Conservation (phyloP, 78 protist genomes). For the Pigoraptor vietnamica region DNA sequence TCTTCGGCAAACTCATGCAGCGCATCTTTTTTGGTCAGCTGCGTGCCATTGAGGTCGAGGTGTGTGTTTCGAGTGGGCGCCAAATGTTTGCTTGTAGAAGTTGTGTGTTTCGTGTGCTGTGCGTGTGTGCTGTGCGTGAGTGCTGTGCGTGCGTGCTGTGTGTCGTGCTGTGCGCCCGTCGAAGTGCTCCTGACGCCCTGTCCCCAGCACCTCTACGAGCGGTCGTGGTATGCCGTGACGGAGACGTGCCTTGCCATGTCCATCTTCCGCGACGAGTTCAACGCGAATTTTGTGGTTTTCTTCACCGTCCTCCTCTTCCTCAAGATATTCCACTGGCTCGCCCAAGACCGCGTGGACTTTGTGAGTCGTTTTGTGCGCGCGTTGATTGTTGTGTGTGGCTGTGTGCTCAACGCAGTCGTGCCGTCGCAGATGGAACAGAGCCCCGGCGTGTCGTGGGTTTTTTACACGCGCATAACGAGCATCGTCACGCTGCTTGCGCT, state of each 20-base stretch:
- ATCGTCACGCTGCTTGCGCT: constrained; percentile 19
- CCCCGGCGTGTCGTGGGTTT: constrained; percentile 28
- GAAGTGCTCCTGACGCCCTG: background rate
- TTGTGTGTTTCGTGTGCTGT: no score
- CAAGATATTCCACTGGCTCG: constrained; percentile 83
- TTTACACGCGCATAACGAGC: constrained; percentile 43
- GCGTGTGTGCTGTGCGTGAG: background rate
- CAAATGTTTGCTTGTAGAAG: background rate
- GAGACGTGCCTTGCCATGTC: constrained; percentile 87
- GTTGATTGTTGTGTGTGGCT: background rate
- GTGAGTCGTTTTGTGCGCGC: constrained; percentile 26
- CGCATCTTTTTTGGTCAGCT: constrained; percentile 20
- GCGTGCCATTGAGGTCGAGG: constrained; percentile 27
- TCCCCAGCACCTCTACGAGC: constrained; percentile 23
- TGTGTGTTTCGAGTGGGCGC: background rate
- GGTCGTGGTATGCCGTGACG: constrained; percentile 65
- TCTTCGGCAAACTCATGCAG: background rate
- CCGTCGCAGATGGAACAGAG: constrained; percentile 70
- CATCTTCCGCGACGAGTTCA: constrained; percentile 81
- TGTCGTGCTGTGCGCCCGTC: no score
- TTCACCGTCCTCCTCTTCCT: constrained; percentile 59
- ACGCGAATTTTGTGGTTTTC: constrained; percentile 44
- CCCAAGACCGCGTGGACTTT: constrained; percentile 69
- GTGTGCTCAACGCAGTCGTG: background rate
- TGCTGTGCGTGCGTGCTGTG: background rate